Base-by-base conservation (phyloP, 805 yeast species). In the Candida schatavii region DNA sequence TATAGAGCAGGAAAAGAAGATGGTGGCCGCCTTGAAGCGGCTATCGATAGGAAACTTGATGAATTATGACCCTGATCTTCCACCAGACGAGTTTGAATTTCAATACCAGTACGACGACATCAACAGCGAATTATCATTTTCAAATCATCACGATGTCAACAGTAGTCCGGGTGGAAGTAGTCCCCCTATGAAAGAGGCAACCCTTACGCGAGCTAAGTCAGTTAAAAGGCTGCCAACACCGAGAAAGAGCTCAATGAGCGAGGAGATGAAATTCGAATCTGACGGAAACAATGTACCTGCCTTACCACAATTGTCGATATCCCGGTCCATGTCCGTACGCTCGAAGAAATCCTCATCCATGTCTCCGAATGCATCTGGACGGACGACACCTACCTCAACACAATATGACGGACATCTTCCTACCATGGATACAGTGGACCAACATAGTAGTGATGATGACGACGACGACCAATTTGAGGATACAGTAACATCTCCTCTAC, bases 1-100 rank as follows among this genome's bases (percentile, higher is more conserved):
- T 4, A 77, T 86, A 35, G 88, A 85, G 53, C 81, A 78, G 46
- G 93, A 86, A 55, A 72, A 84, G 47, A 79, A 80, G 60, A 80
- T 81, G 57, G 86, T 86, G 46, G 79, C 84, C 28, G 85, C 87
- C 17, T 64, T 86, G 49, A 86, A 86, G 56, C 68, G 95, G 44
- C 67, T 84, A 14, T 81, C 88, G 0, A 83, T 86, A 40, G 93
- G 89, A 14, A 68, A 77, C 52, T 61, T 71, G 55, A 63, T 78
- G 64, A 69, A 62, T 38, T 73, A 77, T 46, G 95, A 85, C 54
- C 91, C 91, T 1, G 95, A 85, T 52, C 57, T 84, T 36, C 87
- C 88, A 19, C 68, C 61, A 45, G 72, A 55, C 40, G 67, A 57
- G 26, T 57, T 54, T 26, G 63, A 63, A 43, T 57, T 51, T 39